These are phyloP conservation scores for Musa balbisiana DNA, from an alignment of 202 grass and related monocot genomes.

Conservation along the genomic window DNA sequence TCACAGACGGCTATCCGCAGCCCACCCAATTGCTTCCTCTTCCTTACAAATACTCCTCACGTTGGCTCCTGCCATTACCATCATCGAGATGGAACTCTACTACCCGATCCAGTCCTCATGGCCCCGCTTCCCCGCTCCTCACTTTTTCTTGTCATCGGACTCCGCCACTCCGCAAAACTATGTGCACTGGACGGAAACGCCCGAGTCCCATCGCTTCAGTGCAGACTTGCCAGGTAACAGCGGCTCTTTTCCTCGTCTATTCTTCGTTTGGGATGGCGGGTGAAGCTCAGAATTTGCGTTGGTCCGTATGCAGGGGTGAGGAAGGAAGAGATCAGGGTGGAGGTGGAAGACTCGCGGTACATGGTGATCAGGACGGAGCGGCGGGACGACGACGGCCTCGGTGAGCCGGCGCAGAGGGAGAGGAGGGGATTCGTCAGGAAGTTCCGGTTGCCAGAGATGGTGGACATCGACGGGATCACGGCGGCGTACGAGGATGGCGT, in stretches of 20 bases:
- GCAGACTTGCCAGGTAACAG: slow-evolving; percentile 43
- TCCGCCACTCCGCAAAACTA: slow-evolving; percentile 23
- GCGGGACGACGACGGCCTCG: background rate
- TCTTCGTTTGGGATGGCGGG: background rate
- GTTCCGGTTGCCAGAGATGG: slow-evolving; percentile 60
- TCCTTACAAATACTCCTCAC: too few relatives aligned
- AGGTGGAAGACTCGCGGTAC: slow-evolving; percentile 69
- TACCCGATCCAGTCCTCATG: slow-evolving; percentile 3
- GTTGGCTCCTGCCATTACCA: too few relatives aligned
- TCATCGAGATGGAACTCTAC: slow-evolving; percentile 3
- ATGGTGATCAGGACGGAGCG: slow-evolving; percentile 61
- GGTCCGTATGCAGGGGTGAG: slow-evolving; percentile 32
- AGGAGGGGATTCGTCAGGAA: slow-evolving; percentile 51
- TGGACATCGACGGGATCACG: slow-evolving; percentile 52
- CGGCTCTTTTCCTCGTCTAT: background rate
- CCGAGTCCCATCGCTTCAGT: slow-evolving; percentile 52
- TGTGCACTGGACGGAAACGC: slow-evolving; percentile 61
- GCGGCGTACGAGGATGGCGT: slow-evolving; percentile 50
- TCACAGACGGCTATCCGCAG: too few relatives aligned
- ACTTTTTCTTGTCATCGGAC: background rate
- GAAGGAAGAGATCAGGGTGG: slow-evolving; percentile 75
- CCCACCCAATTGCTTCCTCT: too few relatives aligned
- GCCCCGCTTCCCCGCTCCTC: slow-evolving; percentile 22
- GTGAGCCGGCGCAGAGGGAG: background rate
- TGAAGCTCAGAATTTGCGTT: background rate